Base-by-base conservation (phyloP, 2,329 filamentous ascomycete genomes). In the Zasmidium citrigriseum region DNA sequence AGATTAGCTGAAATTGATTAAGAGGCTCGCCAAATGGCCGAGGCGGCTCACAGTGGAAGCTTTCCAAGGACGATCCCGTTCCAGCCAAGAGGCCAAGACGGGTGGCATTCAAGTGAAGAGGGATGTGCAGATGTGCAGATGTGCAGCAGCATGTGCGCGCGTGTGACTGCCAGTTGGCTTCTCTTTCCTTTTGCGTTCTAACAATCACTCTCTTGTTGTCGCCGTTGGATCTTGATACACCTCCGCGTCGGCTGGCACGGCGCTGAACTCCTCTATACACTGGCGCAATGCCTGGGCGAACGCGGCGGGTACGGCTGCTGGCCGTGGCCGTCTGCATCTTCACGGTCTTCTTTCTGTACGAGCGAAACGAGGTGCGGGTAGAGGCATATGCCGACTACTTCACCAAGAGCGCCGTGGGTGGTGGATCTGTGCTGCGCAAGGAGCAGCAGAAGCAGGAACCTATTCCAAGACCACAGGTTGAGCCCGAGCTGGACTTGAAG, bases 281-380 rank as follows among this genome's bases (percentile, higher is more conserved):
- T 41, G 5, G 14, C 12, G 51, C 47, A 4, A 69, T 69, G 67
- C 59, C 62, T 22, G 66, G 64, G 38, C 63, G 67, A 44, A 65
- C 59, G 47, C 63, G 66, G 45, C 63, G 67, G 41, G 61, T 65
- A 20, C 61, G 67, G 16, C 57, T 67, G 47, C 49, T 69, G 59
- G 66, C 64, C 22, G 54, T 69, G 5, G 62, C 61, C 14, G 61
- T 65, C 48, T 68, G 67, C 57, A 60, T 62, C 34, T 54, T 62
- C 44, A 63, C 64, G 45, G 63, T 66, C 29, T 63, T 67, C 58
- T 58, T 69, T 52, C 54, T 69, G 20, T 69, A 68, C 55, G 58
- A 63, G 49, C 65, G 59, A 24, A 61, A 61, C n/a, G 52, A 49
- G 18, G 57, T 27, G 14, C 53, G 53, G 25, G 57, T 57, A 11